Conservation (phyloP, 2,329 filamentous ascomycete genomes). For the Ophiostoma fasciatum region DNA sequence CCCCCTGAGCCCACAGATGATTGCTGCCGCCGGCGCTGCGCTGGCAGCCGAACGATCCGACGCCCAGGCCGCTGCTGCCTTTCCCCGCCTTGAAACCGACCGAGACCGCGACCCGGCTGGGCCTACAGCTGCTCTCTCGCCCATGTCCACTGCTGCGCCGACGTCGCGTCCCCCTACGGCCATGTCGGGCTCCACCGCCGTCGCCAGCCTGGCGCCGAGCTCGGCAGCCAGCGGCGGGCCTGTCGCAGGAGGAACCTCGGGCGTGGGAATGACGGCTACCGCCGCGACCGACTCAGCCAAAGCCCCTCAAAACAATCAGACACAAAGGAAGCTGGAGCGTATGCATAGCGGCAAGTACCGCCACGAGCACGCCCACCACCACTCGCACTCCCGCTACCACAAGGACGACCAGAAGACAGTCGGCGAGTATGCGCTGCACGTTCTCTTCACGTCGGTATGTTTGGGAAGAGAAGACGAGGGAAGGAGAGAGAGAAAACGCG, state of each 20-base stretch:
- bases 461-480: neutral
- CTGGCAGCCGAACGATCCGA: conserved; percentile 37
- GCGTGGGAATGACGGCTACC: conserved; percentile 26
- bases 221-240: too few species aligned
- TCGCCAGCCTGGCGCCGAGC: neutral
- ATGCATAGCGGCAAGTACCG: conserved; percentile 51
- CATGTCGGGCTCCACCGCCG: conserved; percentile 28
- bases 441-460: conserved; percentile 73
- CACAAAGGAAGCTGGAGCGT: conserved; percentile 40
- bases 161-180: conserved; percentile 30
- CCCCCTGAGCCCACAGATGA: conserved; percentile 77
- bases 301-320: too few species aligned
- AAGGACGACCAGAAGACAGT: conserved; percentile 77
- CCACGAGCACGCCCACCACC: conserved; percentile 59
- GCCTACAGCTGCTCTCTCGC: conserved; percentile 9
- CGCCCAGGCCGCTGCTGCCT: conserved; percentile 27
- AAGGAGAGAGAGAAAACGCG: too few species aligned
- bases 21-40: conserved; percentile 50
- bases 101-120: conserved; percentile 25
- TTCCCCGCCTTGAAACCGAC: conserved; percentile 26
- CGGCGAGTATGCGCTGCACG: conserved; percentile 94
- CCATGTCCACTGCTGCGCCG: neutral
- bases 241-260: conserved; percentile 30
- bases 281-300: too few species aligned
- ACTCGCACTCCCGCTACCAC: conserved; percentile 57